A percentile compares a stretch with the other conserved stretches of the same genome.
Conservation (phyloP, 768 basidiomycete genomes). For the Panaeolus papilionaceus region DNA sequence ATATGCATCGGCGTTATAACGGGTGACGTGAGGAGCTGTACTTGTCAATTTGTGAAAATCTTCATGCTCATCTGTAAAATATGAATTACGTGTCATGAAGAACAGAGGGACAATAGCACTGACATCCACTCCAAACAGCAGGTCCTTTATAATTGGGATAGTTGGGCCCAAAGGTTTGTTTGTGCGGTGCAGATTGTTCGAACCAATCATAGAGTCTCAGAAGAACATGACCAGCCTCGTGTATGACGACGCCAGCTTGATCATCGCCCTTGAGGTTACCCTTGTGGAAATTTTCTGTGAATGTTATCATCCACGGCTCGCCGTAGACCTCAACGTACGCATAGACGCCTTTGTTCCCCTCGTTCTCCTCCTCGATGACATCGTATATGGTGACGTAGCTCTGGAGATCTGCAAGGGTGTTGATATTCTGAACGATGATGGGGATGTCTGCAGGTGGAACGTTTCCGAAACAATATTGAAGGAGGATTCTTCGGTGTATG, state of each 20-base stretch:
- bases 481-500: not conserved
- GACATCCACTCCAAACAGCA: constrained; percentile 1
- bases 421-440: not conserved
- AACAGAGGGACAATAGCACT: not conserved
- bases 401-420: not conserved
- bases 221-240: not conserved
- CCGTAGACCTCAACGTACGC: not conserved
- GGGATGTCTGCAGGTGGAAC: not conserved
- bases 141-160: not conserved
- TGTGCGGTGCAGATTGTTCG: not conserved
- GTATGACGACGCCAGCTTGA: not conserved
- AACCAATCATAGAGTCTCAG: not conserved
- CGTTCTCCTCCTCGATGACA: not conserved
- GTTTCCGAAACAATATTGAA: not conserved
- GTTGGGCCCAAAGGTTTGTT: not conserved
- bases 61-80: not conserved
- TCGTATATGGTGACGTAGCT: not conserved
- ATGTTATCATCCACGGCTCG: not conserved
- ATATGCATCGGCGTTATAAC: not conserved
- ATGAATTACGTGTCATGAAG: not conserved
- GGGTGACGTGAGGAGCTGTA: not conserved
- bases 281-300: not conserved
- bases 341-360: not conserved
- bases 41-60: not conserved
- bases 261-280: not conserved